These are phyloP conservation scores for Saccharomyces hybrid DNA, from an alignment of 1,139 yeast genomes.

Conservation along the genomic window DNA sequence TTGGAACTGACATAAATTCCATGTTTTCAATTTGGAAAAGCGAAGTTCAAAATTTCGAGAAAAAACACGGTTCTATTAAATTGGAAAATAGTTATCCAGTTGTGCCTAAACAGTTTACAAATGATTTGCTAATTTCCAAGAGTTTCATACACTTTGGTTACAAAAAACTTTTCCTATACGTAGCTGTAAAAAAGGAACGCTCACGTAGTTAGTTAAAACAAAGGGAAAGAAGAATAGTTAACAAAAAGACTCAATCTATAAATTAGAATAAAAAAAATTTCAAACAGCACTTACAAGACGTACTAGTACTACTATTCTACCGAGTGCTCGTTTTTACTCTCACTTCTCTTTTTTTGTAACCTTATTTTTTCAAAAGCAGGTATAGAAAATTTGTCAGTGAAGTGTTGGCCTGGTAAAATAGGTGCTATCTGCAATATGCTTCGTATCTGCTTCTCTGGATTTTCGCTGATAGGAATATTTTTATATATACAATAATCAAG, in stretches of 20 bases:
- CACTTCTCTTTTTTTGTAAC: slow-evolving; percentile 4
- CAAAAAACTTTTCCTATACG: slow-evolving; percentile 12
- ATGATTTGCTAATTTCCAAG: slow-evolving; percentile 8
- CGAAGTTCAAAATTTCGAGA: slow-evolving; percentile 13
- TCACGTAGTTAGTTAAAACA: not conserved
- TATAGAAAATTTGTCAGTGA: slow-evolving; percentile 53
- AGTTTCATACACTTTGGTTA: slow-evolving; percentile 12
- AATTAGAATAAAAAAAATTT: not conserved
- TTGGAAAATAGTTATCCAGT: slow-evolving; percentile 13
- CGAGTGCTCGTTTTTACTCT: not conserved
- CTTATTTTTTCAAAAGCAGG: slow-evolving; percentile 54
- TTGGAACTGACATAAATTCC: not conserved
- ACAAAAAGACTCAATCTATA: not conserved
- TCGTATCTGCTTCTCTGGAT: slow-evolving; percentile 45
- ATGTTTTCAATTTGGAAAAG: slow-evolving; percentile 13
- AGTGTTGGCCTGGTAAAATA: slow-evolving; percentile 67
- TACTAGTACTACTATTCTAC: not conserved
- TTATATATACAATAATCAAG: slow-evolving; percentile 62
- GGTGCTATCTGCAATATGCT: slow-evolving; percentile 61
- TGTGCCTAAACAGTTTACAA: slow-evolving; percentile 5
- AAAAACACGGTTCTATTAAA: slow-evolving; percentile 7
- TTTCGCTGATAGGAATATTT: slow-evolving; percentile 40
- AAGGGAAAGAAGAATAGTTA: not conserved
- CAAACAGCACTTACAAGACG: not conserved
- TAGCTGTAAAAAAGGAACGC: not conserved